A percentile compares a stretch with the other conserved stretches of the same genome.
Evolutionary conservation across 495 filamentous ascomycete genomes (phyloP).

Genomic region (Xylaria palmicola): DNA sequence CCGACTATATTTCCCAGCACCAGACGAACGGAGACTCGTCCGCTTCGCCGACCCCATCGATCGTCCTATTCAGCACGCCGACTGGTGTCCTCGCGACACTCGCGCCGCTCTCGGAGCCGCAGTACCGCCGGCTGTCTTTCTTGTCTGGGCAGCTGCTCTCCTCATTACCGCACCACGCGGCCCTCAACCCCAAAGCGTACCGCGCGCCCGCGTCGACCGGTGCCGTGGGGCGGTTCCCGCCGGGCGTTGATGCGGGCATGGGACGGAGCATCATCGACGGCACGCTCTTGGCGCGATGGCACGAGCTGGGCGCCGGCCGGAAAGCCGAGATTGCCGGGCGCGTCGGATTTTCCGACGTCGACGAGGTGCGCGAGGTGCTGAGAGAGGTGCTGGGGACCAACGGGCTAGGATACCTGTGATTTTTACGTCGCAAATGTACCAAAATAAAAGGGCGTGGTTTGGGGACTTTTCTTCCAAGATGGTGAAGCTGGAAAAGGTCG

Average conservation of each 20-base stretch:
- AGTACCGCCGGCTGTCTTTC: conserved; percentile 81
- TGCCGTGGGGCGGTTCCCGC: conserved; percentile 26
- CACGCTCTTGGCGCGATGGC: conserved; percentile 57
- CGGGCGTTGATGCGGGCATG: conserved; percentile 47
- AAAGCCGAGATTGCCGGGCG: conserved; percentile 67
- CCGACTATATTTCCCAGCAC: conserved; percentile 41
- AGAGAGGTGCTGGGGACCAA: conserved; percentile 33
- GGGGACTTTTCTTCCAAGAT: background rate
- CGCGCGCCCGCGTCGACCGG: conserved; percentile 46
- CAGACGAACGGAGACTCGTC: conserved; percentile 24
- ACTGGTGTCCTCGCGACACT: conserved; percentile 76
- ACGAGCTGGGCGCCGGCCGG: conserved; percentile 65
- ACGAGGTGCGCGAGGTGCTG: conserved; percentile 60
- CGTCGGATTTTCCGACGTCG: conserved; percentile 60
- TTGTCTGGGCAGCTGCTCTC: conserved; percentile 76
- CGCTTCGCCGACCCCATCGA: conserved; percentile 42
- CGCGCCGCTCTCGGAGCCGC: conserved; percentile 71
- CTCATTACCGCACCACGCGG: conserved; percentile 70
- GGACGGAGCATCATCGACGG: conserved; percentile 54
- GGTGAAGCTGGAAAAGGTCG: conserved; percentile 18
- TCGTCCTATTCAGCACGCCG: conserved; percentile 67
- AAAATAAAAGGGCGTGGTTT: background rate
- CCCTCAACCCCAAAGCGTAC: conserved; percentile 79
- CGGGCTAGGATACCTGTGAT: conserved; percentile 27
- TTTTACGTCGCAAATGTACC: background rate